Conservation (phyloP, 352 stramenopile species). For the Achlya hypogyna region DNA sequence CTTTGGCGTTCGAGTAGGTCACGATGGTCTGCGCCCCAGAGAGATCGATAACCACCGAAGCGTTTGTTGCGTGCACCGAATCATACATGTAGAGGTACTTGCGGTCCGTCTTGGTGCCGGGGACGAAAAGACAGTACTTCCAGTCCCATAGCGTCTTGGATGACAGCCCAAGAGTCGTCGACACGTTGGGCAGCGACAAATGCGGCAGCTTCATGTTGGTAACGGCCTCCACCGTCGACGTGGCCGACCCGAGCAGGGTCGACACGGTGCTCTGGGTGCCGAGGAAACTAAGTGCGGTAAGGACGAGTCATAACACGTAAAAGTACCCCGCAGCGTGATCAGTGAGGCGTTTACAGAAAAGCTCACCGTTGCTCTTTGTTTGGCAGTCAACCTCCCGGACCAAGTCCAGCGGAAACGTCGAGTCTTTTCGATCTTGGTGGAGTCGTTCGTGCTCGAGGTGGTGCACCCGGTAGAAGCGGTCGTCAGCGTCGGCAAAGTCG, state of each 20-base stretch:
- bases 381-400: slow-evolving; percentile 54
- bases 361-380: slow-evolving; percentile 18
- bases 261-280: slow-evolving; percentile 41
- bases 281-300: slow-evolving; percentile 22
- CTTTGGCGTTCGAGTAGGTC: slow-evolving; percentile 36
- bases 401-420: slow-evolving; percentile 53
- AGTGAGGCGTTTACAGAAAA: slow-evolving; percentile 52
- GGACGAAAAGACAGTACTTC: slow-evolving; percentile 63
- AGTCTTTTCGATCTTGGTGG: slow-evolving; percentile 29
- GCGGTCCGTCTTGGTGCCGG: slow-evolving; percentile 12
- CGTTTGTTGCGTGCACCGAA: slow-evolving; percentile 27
- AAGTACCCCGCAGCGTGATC: slow-evolving; percentile 36
- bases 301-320: neutral
- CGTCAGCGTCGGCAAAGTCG: slow-evolving; percentile 34
- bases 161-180: neutral
- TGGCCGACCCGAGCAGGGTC: slow-evolving; percentile 24
- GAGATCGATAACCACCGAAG: slow-evolving; percentile 49
- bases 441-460: slow-evolving; percentile 42
- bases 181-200: neutral
- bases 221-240: neutral
- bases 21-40: slow-evolving; percentile 32
- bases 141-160: slow-evolving; percentile 42
- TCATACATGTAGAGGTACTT: slow-evolving; percentile 63
- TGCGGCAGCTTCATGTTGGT: neutral
- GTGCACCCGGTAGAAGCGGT: slow-evolving; percentile 45